A percentile compares a stretch with the other conserved stretches of the same genome.
These are phyloP conservation scores for Suillus paluster DNA, from an alignment of 768 basidiomycete genomes.

Conservation along the genomic window DNA sequence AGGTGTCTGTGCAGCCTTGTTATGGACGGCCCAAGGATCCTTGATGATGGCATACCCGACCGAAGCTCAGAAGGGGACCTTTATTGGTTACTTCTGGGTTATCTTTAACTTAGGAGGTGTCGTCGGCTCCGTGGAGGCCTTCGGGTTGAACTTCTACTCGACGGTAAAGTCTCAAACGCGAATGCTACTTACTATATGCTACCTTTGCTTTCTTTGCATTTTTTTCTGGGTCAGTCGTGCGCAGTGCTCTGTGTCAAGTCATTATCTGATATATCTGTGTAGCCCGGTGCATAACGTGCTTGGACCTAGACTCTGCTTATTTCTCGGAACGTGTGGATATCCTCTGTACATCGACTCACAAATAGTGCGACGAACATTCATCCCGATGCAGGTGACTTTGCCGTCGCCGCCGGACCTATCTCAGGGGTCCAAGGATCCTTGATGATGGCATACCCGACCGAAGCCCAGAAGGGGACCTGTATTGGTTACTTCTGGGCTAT, in stretches of 20 bases:
- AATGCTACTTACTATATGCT: slow-evolving; percentile 69
- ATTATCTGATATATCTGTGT: slow-evolving; percentile 32
- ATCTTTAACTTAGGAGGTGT: slow-evolving; percentile 85
- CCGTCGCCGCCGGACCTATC: slow-evolving; percentile 72
- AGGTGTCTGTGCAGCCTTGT: too few relatives aligned
- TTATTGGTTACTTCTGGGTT: slow-evolving; percentile 81
- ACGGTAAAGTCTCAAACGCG: slow-evolving; percentile 57
- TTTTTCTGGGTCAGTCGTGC: slow-evolving; percentile 62
- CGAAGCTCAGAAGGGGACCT: slow-evolving; percentile 74
- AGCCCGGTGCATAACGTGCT: slow-evolving; percentile 82
- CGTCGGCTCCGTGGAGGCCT: slow-evolving; percentile 74
- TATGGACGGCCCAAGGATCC: slow-evolving; percentile 82
- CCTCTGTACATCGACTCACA: slow-evolving; percentile 71
- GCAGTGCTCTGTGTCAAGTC: not conserved
- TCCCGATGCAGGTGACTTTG: slow-evolving; percentile 59
- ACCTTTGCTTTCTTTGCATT: slow-evolving; percentile 65
- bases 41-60: slow-evolving; percentile 85
- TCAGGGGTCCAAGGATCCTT: slow-evolving; percentile 85
- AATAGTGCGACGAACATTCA: slow-evolving; percentile 74
- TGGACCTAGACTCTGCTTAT: slow-evolving; percentile 74
- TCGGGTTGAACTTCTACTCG: slow-evolving; percentile 72
- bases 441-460: slow-evolving; percentile 84
- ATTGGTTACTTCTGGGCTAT: slow-evolving; percentile 85
- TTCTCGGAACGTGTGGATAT: slow-evolving; percentile 77
- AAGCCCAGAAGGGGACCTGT: slow-evolving; percentile 73